phyloP scores from a whole-genome alignment of 2,329 filamentous ascomycete species.

The Trichoderma sp. region DNA sequence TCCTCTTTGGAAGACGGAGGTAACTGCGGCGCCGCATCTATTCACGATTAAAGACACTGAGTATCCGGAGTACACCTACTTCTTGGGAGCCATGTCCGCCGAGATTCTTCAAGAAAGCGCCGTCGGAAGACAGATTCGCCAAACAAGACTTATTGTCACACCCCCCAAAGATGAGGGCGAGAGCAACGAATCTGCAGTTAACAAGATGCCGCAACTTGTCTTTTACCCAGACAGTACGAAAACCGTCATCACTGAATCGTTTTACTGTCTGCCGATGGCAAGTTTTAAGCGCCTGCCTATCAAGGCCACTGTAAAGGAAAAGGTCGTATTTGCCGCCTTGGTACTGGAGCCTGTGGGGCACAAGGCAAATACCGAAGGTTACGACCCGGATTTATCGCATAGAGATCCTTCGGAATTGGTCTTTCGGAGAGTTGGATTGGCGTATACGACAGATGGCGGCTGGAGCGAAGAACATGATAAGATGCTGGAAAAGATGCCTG shows the following conservation, averaged over 20 bases:
- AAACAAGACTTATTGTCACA: background rate
- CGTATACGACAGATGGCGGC: slow-evolving; percentile 15
- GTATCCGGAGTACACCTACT: slow-evolving; percentile 8
- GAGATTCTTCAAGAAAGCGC: background rate
- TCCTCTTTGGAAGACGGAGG: slow-evolving; percentile 11
- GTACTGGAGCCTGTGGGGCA: slow-evolving; percentile 15
- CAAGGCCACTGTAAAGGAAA: background rate
- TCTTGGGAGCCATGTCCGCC: slow-evolving; percentile 11
- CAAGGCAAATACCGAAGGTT: slow-evolving; percentile 4
- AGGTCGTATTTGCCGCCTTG: background rate
- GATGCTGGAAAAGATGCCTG: background rate
- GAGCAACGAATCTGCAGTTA: background rate
- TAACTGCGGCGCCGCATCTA: background rate
- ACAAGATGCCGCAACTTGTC: slow-evolving; percentile 9
- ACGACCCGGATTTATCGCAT: slow-evolving; percentile 1
- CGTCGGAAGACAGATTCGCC: background rate
- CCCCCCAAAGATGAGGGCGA: background rate
- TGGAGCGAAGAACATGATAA: background rate
- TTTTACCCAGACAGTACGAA: slow-evolving; percentile 11
- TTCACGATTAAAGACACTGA: slow-evolving; percentile 11
- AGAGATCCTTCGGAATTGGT: slow-evolving; percentile 2
- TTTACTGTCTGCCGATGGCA: slow-evolving; percentile 6
- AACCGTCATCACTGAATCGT: background rate
- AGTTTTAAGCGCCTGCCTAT: slow-evolving; percentile 16
- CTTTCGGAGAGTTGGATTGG: slow-evolving; percentile 13